Conservation (phyloP, 176 grass and related monocot species). For the Zoysia japonica region DNA sequence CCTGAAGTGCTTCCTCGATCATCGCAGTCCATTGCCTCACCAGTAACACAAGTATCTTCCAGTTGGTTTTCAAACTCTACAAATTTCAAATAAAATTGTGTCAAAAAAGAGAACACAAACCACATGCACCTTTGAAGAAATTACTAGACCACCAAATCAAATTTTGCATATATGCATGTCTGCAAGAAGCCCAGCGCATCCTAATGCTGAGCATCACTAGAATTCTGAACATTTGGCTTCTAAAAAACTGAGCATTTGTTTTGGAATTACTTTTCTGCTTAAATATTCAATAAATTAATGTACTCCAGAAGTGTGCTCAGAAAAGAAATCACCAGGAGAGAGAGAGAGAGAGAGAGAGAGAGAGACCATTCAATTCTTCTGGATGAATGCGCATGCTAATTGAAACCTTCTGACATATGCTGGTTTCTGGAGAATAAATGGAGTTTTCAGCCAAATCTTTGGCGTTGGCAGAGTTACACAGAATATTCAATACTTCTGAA, state of each 20-base stretch:
- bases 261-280: constrained; percentile 4
- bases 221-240: not conserved
- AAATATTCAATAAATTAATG: constrained; percentile 18
- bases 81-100: constrained; percentile 12
- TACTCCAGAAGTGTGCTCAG: constrained; percentile 1
- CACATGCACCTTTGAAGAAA: not conserved
- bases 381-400: constrained; percentile 3
- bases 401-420: constrained; percentile 31
- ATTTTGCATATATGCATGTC: not conserved
- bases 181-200: constrained; percentile 10
- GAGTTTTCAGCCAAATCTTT: constrained; percentile 35
- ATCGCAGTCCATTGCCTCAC: constrained; percentile 25
- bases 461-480: constrained; percentile 17
- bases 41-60: constrained; percentile 22
- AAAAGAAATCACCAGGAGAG: not conserved
- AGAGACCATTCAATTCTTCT: constrained; percentile 40
- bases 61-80: constrained; percentile 27
- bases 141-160: constrained; percentile 15
- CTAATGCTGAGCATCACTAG: constrained; percentile 8
- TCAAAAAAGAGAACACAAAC: constrained; percentile 7
- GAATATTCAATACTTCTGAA: constrained; percentile 17
- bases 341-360: constrained; percentile 10
- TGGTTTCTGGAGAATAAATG: constrained; percentile 20
- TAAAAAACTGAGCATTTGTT: not conserved
- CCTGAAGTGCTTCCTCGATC: constrained; percentile 32